Percentiles rank a stretch among this genome's conserved stretches.
These are phyloP conservation scores for Dimocarpus longan DNA, from an alignment of 345 rosid species.

Conservation along the genomic window DNA sequence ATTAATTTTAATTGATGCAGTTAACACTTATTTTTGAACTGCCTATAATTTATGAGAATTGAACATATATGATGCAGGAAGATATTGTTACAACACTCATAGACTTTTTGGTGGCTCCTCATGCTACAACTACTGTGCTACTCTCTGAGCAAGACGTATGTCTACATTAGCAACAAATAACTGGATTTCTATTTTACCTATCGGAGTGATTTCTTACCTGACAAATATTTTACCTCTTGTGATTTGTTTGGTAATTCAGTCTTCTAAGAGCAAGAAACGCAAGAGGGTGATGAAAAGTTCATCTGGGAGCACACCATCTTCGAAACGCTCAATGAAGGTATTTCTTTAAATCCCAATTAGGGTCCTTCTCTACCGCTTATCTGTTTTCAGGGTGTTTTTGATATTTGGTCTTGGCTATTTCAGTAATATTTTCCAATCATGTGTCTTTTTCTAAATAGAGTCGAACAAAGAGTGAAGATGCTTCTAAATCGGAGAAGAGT, in stretches of 20 bases:
- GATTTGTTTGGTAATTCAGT: slow-evolving; percentile 39
- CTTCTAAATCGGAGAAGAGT: slow-evolving; percentile 45
- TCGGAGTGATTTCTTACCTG: background rate
- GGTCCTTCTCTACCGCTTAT: background rate
- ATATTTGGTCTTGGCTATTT: background rate
- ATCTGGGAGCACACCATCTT: slow-evolving; percentile 49
- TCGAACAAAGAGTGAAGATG: slow-evolving; percentile 53
- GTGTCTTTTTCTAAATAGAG: slow-evolving; percentile 43
- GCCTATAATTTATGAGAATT: background rate
- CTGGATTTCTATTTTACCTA: background rate
- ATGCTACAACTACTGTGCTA: slow-evolving; percentile 57
- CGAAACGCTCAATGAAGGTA: slow-evolving; percentile 70
- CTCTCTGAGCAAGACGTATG: slow-evolving; percentile 68
- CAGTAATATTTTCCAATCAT: background rate
- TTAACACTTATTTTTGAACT: background rate
- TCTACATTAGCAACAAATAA: background rate
- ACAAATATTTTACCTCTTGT: background rate
- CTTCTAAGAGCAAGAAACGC: slow-evolving; percentile 69
- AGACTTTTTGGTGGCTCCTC: slow-evolving; percentile 84
- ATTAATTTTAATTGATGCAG: background rate
- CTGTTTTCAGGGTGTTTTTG: background rate
- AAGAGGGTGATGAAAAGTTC: slow-evolving; percentile 59
- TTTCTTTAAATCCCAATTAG: slow-evolving; percentile 13
- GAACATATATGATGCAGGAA: slow-evolving; percentile 55
- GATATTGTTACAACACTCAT: slow-evolving; percentile 67